Evolutionary conservation across 129 eudicot species (phyloP), one percentile per base, ranked within the genome.

Genomic region (Tanacetum coccineum): DNA sequence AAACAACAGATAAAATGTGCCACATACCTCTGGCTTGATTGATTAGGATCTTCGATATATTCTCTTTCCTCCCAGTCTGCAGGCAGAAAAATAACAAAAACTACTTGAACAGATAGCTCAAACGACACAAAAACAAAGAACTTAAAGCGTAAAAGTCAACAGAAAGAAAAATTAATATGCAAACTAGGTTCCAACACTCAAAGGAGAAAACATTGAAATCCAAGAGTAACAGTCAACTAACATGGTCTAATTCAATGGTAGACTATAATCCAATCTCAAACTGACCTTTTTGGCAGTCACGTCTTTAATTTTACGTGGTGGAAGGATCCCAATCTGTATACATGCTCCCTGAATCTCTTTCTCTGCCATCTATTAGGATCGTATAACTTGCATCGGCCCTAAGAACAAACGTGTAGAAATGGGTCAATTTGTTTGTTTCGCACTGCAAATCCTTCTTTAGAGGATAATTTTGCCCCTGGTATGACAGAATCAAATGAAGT

Each of bases 301-400:
- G 4, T 69, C 95, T 76, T 78, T 94, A 52, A 94, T 87, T 72
- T 94, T 94, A 25, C 85, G 87, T 0, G 99, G 99, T 54, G 99
- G 99, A 62, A 94, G 92, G 60, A 94, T 94, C 99, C 96, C 96
- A 94, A 71, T 94, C 99, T 20, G 93, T 83, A 70, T 94, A 94
- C 90, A 94, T 84, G 87, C 95, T 94, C 76, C 99, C 99, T 0
- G 97, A 89, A 69, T 94, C 99, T 76, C 95, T 81, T 74, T 94
- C 99, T 50, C 99, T 84, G 22, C 91, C 91, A 80, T 89, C 99
- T 75, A 94, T 69, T n/a, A 82, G 71, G 72, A 94, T 40, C 56
- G 97, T 94, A 66, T 94, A 94, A n/a, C 87, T 67, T 28, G 99
- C 97, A 87, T 94, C 99, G n/a, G 99, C 95, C 75, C 99, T 79